phyloP scores from a whole-genome alignment of 2,329 filamentous ascomycete species.

The Fusarium devonianum region DNA sequence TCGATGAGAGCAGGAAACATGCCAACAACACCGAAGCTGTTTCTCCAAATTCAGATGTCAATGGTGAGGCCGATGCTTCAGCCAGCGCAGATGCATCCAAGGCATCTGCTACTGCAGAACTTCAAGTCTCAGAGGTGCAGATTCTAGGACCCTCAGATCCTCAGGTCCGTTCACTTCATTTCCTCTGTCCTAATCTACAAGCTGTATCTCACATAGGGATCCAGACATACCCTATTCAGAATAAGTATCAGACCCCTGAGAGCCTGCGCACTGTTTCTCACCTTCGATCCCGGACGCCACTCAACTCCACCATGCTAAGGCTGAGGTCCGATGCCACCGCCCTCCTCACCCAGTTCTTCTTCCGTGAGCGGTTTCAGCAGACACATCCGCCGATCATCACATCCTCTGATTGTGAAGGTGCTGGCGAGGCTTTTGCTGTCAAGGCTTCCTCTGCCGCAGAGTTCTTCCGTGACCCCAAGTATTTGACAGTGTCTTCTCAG shows the following conservation, averaged over 20 bases:
- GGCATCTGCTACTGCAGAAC: slow-evolving; percentile 58
- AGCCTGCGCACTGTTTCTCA: slow-evolving; percentile 90
- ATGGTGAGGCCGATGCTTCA: neutral
- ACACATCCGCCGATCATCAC: slow-evolving; percentile 94
- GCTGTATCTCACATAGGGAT: slow-evolving; percentile 10
- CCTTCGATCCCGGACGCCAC: slow-evolving; percentile 79
- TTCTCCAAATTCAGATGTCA: slow-evolving; percentile 7
- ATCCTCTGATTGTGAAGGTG: slow-evolving; percentile 96
- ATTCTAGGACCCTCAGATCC: slow-evolving; percentile 81
- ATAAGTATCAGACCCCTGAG: slow-evolving; percentile 92
- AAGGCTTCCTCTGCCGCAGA: slow-evolving; percentile 50
- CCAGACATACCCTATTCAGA: slow-evolving; percentile 91
- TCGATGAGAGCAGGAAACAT: slow-evolving; percentile 31
- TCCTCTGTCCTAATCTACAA: neutral
- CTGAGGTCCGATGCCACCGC: slow-evolving; percentile 83
- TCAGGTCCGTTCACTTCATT: slow-evolving; percentile 62
- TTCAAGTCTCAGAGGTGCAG: slow-evolving; percentile 74
- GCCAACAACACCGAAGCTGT: neutral
- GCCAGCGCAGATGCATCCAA: neutral
- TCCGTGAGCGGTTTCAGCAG: slow-evolving; percentile 74
- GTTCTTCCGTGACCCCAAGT: slow-evolving; percentile 90
- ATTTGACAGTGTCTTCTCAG: slow-evolving; percentile 93
- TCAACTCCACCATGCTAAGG: slow-evolving; percentile 81
- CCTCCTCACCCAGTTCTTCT: slow-evolving; percentile 78
- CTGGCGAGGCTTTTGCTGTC: slow-evolving; percentile 89